Conservation (phyloP, 345 rosid species). For the Bruguiera parviflora region DNA sequence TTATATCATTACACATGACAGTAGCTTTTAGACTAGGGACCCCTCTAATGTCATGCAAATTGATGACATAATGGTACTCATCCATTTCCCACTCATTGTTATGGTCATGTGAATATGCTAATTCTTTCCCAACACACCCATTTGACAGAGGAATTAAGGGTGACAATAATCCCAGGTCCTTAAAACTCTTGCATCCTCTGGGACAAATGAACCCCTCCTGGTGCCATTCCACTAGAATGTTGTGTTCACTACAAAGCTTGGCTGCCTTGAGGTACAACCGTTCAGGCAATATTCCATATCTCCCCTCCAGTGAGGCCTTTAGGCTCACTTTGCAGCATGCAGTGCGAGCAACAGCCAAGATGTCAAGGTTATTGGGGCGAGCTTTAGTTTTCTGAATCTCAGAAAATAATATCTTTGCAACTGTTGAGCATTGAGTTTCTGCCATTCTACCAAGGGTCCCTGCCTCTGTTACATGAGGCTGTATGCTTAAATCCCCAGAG, state of each 20-base stretch:
- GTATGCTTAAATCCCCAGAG: conserved; percentile 29
- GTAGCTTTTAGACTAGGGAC: conserved; percentile 40
- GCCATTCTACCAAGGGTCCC: conserved; percentile 46
- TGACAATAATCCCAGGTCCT: conserved; percentile 32
- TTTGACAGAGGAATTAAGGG: conserved; percentile 45
- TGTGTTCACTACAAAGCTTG: conserved; percentile 85
- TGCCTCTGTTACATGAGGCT: conserved; percentile 35
- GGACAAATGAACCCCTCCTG: conserved; percentile 64
- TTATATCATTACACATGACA: conserved; percentile 71
- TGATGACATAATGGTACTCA: conserved; percentile 78
- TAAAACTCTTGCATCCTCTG: conserved; percentile 66
- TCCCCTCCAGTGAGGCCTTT: conserved; percentile 65
- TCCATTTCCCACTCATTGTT: conserved; percentile 59
- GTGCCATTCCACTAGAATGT: conserved; percentile 81
- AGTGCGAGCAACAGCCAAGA: conserved; percentile 67
- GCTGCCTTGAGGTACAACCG: conserved; percentile 80
- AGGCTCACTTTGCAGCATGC: conserved; percentile 86
- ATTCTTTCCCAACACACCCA: conserved; percentile 21
- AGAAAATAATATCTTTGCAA: conserved; percentile 67
- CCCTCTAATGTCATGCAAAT: conserved; percentile 48
- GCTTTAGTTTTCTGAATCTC: conserved; percentile 68
- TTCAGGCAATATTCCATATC: conserved; percentile 71
- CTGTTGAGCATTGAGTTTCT: conserved; percentile 61
- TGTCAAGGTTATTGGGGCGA: conserved; percentile 78
- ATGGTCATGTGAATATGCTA: conserved; percentile 25